Base-by-base conservation (phyloP, 108 stramenopile genomes). In the Nitzschia sp. region DNA sequence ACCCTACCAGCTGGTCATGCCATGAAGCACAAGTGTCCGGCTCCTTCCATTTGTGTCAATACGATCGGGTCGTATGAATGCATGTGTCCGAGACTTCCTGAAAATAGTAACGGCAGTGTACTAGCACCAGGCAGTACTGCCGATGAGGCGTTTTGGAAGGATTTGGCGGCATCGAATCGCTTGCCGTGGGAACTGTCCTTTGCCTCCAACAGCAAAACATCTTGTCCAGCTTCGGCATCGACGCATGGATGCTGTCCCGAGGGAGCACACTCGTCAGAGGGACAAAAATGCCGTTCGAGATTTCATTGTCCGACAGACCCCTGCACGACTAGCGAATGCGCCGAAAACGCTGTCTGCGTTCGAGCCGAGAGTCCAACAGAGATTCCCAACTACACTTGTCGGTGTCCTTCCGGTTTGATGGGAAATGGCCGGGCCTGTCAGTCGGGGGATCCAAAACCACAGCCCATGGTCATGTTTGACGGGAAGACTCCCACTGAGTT, bases 1-100 rank as follows among this genome's bases (percentile, higher is more conserved):
- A 55, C 66, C 26, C 77, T 95, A 17, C 88, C 91, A 0, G 35
- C 13, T 6, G 65, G 70, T 4, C 88, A 92, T 81, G 53, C 71
- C 47, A 92, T 96, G 94, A 64, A 77, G 0, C 95, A 96, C 70
- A 60, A 65, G 53, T 97, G 95, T 72, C 82, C 75, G 27, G 48
- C 64, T 13, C 80, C 89, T 30, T 72, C 89, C 9, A 42, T 83
- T 0, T 97, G 96, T 68, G 75, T 91, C 71, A 97, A 97, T 66
- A 97, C 94, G 42, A 59, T 86, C 54, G 96, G 96, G 49, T 89
- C 91, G 31, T 97, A 97, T 67, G 93, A 95, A 68, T 97, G 96
- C 71, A 54, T 88, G 47, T 97, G 95, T 82, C 93, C 89, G 3
- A 34, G 35, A 0, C 30, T 78, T 46, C 48, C 31, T 11, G 62